These are phyloP conservation scores for Scorias spongiosa DNA, from an alignment of 2,329 filamentous ascomycete genomes.

Conservation along the genomic window DNA sequence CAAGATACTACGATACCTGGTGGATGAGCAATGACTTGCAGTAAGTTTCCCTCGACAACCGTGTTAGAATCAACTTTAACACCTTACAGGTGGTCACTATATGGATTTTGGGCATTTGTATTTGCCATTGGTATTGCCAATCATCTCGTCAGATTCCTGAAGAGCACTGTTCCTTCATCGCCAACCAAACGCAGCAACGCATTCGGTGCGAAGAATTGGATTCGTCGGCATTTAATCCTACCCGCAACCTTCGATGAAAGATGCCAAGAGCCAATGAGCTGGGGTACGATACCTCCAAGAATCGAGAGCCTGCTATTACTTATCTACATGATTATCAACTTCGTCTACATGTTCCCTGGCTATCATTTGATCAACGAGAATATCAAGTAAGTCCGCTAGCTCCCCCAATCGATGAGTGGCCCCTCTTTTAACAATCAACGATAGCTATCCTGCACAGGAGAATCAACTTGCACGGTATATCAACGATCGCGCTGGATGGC, in stretches of 20 bases:
- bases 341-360: slow-evolving; percentile 27
- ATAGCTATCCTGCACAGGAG: slow-evolving; percentile 9
- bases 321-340: slow-evolving; percentile 30
- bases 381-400: slow-evolving; percentile 26
- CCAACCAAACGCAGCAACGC: too few relatives aligned
- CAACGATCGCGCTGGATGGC: slow-evolving; percentile 47
- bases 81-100: not conserved
- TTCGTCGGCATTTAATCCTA: slow-evolving; percentile 25
- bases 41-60: not conserved
- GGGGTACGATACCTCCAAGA: slow-evolving; percentile 33
- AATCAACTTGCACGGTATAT: slow-evolving; percentile 39
- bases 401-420: not conserved
- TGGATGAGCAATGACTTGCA: not conserved
- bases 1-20: not conserved
- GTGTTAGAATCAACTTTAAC: not conserved
- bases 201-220: slow-evolving; percentile 9
- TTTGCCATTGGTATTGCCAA: not conserved
- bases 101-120: not conserved
- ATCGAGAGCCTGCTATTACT: slow-evolving; percentile 31
- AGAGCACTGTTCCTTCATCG: too few relatives aligned
- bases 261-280: slow-evolving; percentile 26
- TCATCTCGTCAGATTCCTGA: not conserved
- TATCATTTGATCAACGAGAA: slow-evolving; percentile 33
- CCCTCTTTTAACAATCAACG: not conserved
- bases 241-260: slow-evolving; percentile 29